Conservation (phyloP, 305 asterid genomes). For the Fraxinus platypoda region DNA sequence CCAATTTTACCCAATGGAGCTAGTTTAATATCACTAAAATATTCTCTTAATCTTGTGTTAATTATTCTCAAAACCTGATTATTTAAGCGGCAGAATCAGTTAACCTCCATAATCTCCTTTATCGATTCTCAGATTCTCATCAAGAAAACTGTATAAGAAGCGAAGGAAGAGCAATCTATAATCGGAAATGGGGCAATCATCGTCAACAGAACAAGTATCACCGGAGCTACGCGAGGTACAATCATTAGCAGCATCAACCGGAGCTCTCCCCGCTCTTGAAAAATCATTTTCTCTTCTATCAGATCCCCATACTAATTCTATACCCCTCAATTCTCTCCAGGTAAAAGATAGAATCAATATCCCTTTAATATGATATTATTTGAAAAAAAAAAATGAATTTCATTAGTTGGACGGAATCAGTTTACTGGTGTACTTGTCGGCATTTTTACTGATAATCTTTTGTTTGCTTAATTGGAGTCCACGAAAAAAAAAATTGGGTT, state of each 20-base stretch:
- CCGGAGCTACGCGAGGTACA: conserved; percentile 68
- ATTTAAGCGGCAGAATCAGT: neutral
- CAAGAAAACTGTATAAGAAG: neutral
- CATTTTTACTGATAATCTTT: neutral
- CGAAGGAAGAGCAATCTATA: neutral
- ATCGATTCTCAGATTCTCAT: neutral
- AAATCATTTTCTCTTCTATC: conserved; percentile 69
- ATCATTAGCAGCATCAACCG: conserved; percentile 78
- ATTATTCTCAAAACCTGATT: neutral
- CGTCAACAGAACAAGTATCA: conserved; percentile 51
- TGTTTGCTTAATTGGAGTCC: neutral
- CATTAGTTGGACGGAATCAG: neutral
- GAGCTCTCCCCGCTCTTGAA: conserved; percentile 70
- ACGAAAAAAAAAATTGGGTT: neutral
- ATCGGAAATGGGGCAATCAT: conserved; percentile 75
- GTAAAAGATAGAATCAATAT: conserved; percentile 26
- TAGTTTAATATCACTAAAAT: neutral
- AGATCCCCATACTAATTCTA: conserved; percentile 57
- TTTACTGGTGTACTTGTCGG: neutral
- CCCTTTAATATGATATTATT: neutral
- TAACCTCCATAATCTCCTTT: neutral
- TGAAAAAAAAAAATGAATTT: neutral
- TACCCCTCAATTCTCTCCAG: conserved; percentile 63
- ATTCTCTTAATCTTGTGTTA: neutral
- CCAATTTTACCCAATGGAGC: neutral